Base-by-base conservation (phyloP, 108 stramenopile genomes). In the Mediolabrus comicus region DNA sequence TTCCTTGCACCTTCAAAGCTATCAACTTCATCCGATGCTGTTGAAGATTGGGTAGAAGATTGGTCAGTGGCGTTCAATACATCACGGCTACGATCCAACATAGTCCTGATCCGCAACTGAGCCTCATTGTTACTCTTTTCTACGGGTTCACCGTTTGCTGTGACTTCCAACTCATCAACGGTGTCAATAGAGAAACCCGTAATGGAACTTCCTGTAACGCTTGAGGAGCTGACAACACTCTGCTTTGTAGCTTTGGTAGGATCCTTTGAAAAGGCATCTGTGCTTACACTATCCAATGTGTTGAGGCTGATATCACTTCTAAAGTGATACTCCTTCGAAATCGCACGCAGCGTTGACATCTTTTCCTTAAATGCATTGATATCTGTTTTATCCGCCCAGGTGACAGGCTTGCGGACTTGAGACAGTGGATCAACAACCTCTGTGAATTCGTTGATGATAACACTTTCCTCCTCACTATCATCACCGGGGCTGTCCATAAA, bases 161-260 rank as follows among this genome's bases (percentile, higher is more conserved):
- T 38, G 2, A 36, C 61, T 25, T 27, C 19, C 27, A 36, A 1
- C 8, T 34, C 33, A 38, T 39, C 38, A 28, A 36, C 12, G 2
- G 61, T 62, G 3, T 62, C 61, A 39, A 62, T 62, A 11, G 61
- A 62, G 38, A 62, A 62, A 22, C 61, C 61, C 35, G 10, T 43
- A 5, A 62, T 26, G 35, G 36, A 38, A 26, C 61, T 62, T 27
- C 36, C 35, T n/a, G 61, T 39, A 34, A 39, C 38, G 27, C 35
- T 62, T 9, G 46, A 49, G 22, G 19, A 5, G 22, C 46, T 49
- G 46, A 38, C 61, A 16, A 39, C 61, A 26, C 41, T 62, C 26
- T 61, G 32, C 17, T 61, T 39, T 13, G 32, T 35, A 34, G 33
- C 13, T n/a, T 38, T 38, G 26, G n/a, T 22, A 11, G 27, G 12